Base-by-base conservation (phyloP, 1,284 basidiomycete species). In the Vanrija humicola region DNA sequence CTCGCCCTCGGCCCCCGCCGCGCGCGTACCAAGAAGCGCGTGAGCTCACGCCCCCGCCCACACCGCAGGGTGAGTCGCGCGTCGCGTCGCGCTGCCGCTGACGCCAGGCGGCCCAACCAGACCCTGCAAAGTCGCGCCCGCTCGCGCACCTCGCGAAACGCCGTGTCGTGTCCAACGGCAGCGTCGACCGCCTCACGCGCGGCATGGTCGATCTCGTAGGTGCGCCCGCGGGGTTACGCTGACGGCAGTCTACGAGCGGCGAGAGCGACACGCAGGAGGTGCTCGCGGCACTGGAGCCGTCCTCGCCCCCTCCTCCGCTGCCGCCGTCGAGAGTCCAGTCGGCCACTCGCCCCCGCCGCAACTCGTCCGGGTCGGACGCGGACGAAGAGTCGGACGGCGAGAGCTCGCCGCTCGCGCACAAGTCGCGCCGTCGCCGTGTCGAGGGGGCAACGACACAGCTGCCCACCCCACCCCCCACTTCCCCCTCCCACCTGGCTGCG, bases 261-360 rank as follows among this genome's bases (percentile, higher is more conserved):
- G 46, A 51, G 28, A 45, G 46, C 16, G 54, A 55, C 14, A 10
- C 34, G 45, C 15, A 42, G n/a, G 50, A 46, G n/a, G 45, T 55
- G 1, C 16, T 26, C 12, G 25, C 16, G 14, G 34, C 39, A 6
- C 12, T 18, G 21, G 46, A 44, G 46, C 46, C 34, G 42, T 8
- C 38, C 25, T 28, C 50, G 7, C 16, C 34, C 23, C 28, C 45
- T n/a, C 25, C 46, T 6, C 25, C 47, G 9, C 52, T 45, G 4
- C 3, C 18, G 3, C 51, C 21, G 5, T 23, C 21, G 21, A 23
- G 26, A 38, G 40, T 3, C 47, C 51, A 8, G 45, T 39, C 12
- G 50, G 18, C 7, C 34, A 4, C 10, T 39, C 23, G 19, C 12
- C 21, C 21, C 21, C 14, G n/a, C n/a, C 23, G 28, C 34, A 12